Conservation (phyloP, 371 early-diverging fungal genomes). For the Saksenaea vasiformis region DNA sequence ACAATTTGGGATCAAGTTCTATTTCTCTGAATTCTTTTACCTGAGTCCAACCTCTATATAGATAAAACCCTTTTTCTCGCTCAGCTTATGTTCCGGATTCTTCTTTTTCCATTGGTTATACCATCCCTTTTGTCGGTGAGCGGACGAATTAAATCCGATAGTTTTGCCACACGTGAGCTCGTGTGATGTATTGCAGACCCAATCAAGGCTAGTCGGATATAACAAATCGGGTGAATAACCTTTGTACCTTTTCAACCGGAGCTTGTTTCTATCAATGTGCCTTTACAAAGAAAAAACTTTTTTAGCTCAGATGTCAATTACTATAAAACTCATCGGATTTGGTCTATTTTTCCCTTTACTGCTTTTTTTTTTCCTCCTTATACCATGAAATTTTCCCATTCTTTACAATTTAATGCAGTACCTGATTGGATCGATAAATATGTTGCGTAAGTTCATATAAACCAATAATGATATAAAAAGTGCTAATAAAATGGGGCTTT, state of each 20-base stretch:
- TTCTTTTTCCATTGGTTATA: conserved; percentile 14
- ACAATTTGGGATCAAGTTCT: neutral
- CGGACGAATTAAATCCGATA: conserved; percentile 3
- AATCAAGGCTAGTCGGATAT: neutral
- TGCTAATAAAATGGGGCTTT: too few relatives aligned
- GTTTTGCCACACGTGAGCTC: conserved; percentile 5
- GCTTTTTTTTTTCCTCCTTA: neutral
- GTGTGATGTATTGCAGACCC: neutral
- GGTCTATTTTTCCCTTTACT: neutral
- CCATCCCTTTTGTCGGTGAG: neutral
- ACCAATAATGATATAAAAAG: too few relatives aligned
- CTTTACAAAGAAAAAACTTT: neutral
- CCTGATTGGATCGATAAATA: conserved; percentile 91
- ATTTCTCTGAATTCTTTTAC: neutral
- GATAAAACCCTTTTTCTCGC: neutral
- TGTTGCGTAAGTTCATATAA: conserved; percentile 54
- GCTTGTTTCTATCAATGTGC: neutral
- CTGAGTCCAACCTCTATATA: neutral
- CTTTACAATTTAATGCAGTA: conserved; percentile 85
- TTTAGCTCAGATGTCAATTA: conserved; percentile 1
- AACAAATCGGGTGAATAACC: neutral
- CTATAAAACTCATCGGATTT: conserved; percentile 5
- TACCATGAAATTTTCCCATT: conserved; percentile 89
- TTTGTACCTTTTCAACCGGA: neutral
- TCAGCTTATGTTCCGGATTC: neutral